Base-by-base conservation (phyloP, 441 rosid genomes). In the Aleurites moluccanus region DNA sequence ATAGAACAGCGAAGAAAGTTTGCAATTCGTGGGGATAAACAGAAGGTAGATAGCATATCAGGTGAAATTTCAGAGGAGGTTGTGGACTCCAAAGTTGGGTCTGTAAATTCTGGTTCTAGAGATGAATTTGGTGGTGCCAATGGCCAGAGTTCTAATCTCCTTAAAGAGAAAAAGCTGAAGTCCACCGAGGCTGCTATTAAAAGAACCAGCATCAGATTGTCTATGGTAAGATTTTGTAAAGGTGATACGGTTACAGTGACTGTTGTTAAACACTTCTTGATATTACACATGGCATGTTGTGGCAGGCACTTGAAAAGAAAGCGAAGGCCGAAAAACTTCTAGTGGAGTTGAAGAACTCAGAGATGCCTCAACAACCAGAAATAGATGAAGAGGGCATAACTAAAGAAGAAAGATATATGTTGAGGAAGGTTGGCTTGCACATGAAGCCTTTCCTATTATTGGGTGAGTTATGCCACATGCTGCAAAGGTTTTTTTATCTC, bases 391-490 rank as follows among this genome's bases (percentile, higher is more conserved):
- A 93, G 80, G 93, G 94, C 73, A 90, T 90, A 73, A 90, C 97
- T 69, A 81, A 84, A 81, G 99, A 92, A 82, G 99, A 96, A 84
- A 92, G 93, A 83, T 89, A 89, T 73, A 93, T 96, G 98, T 93
- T 96, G 49, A 85, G 92, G 82, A 93, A 90, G 82, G 83, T 92
- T 78, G 99, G 99, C 87, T 81, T 96, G 91, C 89, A 89, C 84
- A 91, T 96, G 99, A 85, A 86, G 84, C 92, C 99, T 75, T 96
- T 92, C 86, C 85, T 96, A 60, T 85, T 92, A 78, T 67, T 91
- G 77, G 99, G 99, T 96, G 85, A 80, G 95, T 89, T 60, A 20
- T 81, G 49, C 50, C 63, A 27, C 70, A 67, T 66, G 45, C 50
- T 69, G 65, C 68, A 60, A 67, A 70, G 49, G 38, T 80, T 15